phyloP scores from a whole-genome alignment of 257 asterid genomes.

The Buddleja alternifolia region DNA sequence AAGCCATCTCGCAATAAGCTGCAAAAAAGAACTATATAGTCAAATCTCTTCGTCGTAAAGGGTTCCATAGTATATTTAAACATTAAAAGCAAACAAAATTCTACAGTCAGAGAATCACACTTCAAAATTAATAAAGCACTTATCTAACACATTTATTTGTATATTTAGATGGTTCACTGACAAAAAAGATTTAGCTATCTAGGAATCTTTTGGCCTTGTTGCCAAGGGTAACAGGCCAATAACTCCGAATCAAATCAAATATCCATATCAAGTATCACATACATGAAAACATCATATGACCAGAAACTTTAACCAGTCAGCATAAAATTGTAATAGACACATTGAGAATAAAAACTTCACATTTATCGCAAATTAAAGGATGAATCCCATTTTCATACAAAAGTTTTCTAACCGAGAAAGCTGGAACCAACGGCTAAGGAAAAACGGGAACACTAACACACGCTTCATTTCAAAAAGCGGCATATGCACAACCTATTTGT shows the following conservation, averaged over 20 bases:
- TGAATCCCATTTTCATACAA: background rate
- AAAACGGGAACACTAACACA: background rate
- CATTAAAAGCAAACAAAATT: background rate
- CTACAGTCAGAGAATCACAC: background rate
- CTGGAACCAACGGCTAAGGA: background rate
- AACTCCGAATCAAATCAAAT: background rate
- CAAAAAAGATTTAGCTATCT: background rate
- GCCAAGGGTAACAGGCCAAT: background rate
- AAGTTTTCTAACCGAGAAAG: background rate
- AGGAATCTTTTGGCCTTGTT: background rate
- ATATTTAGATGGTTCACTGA: background rate
- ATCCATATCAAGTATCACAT: background rate
- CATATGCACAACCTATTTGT: background rate
- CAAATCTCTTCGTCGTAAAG: background rate
- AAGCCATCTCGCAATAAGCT: constrained; percentile 63
- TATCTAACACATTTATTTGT: background rate
- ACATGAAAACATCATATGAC: background rate
- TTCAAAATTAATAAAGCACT: background rate
- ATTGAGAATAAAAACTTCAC: background rate
- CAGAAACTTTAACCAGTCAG: background rate
- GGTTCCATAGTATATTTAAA: background rate
- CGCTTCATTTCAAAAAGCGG: background rate
- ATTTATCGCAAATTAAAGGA: background rate
- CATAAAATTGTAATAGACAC: background rate
- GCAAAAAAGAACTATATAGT: constrained; percentile 17